phyloP scores from a whole-genome alignment of 768 basidiomycete species.

The Boletus sp. region DNA sequence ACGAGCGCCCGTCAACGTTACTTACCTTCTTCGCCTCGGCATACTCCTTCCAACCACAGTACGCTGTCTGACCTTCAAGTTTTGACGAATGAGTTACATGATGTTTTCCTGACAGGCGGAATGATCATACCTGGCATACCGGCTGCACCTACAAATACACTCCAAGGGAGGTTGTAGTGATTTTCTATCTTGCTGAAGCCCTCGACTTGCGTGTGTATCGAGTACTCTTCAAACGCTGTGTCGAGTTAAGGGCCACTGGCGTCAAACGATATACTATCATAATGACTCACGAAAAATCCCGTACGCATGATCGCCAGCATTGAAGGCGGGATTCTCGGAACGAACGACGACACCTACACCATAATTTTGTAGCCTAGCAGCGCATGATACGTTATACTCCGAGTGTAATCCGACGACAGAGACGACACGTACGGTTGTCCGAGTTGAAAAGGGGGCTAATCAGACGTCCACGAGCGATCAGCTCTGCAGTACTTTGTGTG shows the following conservation, averaged over 20 bases:
- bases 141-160: conserved; percentile 28
- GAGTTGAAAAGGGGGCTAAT: conserved; percentile 9
- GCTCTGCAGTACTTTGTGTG: not conserved
- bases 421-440: conserved; percentile 14
- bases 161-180: conserved; percentile 30
- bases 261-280: conserved; percentile 37
- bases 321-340: conserved; percentile 9
- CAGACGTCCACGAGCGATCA: not conserved
- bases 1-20: not conserved
- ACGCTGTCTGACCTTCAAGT: conserved; percentile 31
- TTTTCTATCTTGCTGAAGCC: conserved; percentile 22
- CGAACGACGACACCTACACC: conserved; percentile 36
- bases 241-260: conserved; percentile 41
- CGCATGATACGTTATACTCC: too few relatives aligned
- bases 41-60: conserved; percentile 19
- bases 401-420: not conserved
- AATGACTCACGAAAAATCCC: conserved; percentile 31
- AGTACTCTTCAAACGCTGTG: conserved; percentile 26
- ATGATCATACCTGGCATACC: conserved; percentile 28
- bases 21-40: conserved; percentile 26
- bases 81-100: not conserved
- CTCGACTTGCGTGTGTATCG: not conserved
- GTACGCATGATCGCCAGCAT: conserved; percentile 6
- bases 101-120: conserved; percentile 6
- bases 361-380: conserved; percentile 30